Evolutionary conservation across 2,329 filamentous ascomycete species (phyloP), one percentile per base, ranked within the genome.

Genomic region (Sclerotinia spermophila): DNA sequence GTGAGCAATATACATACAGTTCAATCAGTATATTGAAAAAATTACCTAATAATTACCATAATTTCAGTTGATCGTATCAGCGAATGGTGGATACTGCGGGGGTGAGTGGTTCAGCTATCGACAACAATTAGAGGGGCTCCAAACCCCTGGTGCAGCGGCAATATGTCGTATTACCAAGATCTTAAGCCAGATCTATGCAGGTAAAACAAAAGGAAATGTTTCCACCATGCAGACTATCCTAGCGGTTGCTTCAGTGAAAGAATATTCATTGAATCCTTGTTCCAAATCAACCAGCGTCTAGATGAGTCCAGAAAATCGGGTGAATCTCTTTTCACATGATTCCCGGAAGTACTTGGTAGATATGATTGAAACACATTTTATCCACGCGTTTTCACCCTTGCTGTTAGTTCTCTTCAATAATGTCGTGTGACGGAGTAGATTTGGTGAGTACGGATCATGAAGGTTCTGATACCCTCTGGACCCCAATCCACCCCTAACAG

Each of bases 231-330:
- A 15, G 44, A 30, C 48, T 38, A 64, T 38, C 30, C 44, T n/a
- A 38, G 60, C 21, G 60, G 60, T 48, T 27, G 48, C 30, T 19
- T 24, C 13, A 48, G 44, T 48, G 17, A 30, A 38, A 21, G 44
- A 21, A 51, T 51, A 44, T 40, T 51, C 33, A 51, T 27, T 19
- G 33, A 38, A 48, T 24, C 60, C 60, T 35, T 24, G 30, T 48
- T 33, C 30, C 13, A 65, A 65, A 65, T 40, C 61, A 65, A 44
- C 61, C 44, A 27, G 61, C 44, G 45, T 38, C 33, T 65, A 51
- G 61, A 65, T 27, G 61, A 35, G 33, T 51, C 44, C 44, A 51
- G 61, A 65, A 60, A 38, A 65, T 51, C 61, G 61, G 61, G 61
- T 65, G 30, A 33, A 65, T 27, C 44, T 33, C 44, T 64, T 48